Conservation (phyloP, 2,329 filamentous ascomycete species). For the Didymella keratinophila region DNA sequence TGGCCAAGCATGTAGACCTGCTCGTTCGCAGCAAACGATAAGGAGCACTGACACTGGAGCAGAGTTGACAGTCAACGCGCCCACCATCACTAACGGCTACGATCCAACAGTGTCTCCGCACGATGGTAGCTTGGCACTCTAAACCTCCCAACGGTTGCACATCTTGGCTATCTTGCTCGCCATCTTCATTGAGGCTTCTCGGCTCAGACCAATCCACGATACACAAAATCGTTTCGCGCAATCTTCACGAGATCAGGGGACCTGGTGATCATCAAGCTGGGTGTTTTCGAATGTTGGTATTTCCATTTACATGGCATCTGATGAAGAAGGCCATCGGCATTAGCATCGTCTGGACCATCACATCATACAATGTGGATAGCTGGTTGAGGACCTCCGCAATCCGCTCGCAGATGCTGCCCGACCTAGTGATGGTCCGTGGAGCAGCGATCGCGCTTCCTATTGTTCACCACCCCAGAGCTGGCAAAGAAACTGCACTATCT, state of each 20-base stretch:
- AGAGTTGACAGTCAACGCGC: background rate
- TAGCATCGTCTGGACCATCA: background rate
- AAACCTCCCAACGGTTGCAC: background rate
- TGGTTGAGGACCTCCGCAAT: background rate
- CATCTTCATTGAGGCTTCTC: background rate
- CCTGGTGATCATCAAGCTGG: background rate
- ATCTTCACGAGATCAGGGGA: background rate
- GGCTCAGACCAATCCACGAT: background rate
- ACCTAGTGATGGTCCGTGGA: background rate
- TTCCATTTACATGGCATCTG: background rate
- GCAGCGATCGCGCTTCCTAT: conserved; percentile 1
- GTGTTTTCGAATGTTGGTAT: background rate
- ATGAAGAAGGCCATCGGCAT: background rate
- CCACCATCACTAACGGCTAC: background rate
- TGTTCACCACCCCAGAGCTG: background rate
- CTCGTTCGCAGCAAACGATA: background rate
- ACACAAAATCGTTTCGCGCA: background rate
- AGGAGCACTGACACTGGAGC: background rate
- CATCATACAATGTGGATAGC: background rate
- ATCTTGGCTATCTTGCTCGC: background rate
- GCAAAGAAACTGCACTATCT: background rate
- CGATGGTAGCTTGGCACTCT: background rate
- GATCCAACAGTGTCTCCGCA: background rate
- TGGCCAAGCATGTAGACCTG: background rate
- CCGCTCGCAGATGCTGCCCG: conserved; percentile 5